Conservation (phyloP, 2,329 filamentous ascomycete species). For the Alternaria sp. region DNA sequence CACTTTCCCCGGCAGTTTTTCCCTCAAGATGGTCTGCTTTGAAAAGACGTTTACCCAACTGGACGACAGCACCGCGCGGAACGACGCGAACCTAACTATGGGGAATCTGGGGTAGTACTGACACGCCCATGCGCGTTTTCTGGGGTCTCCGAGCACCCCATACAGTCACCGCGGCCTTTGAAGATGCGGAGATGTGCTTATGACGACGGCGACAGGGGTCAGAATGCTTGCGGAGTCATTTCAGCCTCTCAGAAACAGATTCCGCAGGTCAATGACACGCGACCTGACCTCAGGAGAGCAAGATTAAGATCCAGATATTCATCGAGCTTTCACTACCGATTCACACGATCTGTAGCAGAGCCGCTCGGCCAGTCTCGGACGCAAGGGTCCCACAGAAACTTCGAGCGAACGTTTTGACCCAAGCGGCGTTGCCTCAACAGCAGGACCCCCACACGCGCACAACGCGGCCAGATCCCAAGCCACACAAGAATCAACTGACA, state of each 20-base stretch:
- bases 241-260: constrained; percentile 3
- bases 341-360: constrained; percentile 11
- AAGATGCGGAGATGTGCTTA: constrained; percentile 4
- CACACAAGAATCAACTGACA: neutral
- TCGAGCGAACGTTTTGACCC: constrained; percentile 20
- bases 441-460: constrained; percentile 7
- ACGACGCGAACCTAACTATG: constrained; percentile 30
- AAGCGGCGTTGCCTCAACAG: constrained; percentile 13
- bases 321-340: constrained; percentile 9
- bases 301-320: neutral
- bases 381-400: constrained; percentile 25
- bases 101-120: constrained; percentile 30
- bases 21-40: constrained; percentile 11
- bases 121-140: constrained; percentile 3
- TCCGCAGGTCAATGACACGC: constrained; percentile 5
- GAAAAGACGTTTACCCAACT: constrained; percentile 14
- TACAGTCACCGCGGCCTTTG: constrained; percentile 18
- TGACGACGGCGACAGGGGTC: neutral
- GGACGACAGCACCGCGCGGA: constrained; percentile 25
- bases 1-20: constrained; percentile 7
- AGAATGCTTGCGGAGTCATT: neutral
- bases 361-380: constrained; percentile 24
- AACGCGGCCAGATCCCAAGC: neutral
- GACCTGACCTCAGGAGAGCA: neutral
- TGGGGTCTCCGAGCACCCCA: constrained; percentile 21